Base-by-base conservation (phyloP, 2,329 filamentous ascomycete genomes). In the Scopulariopsis brevicaulis region DNA sequence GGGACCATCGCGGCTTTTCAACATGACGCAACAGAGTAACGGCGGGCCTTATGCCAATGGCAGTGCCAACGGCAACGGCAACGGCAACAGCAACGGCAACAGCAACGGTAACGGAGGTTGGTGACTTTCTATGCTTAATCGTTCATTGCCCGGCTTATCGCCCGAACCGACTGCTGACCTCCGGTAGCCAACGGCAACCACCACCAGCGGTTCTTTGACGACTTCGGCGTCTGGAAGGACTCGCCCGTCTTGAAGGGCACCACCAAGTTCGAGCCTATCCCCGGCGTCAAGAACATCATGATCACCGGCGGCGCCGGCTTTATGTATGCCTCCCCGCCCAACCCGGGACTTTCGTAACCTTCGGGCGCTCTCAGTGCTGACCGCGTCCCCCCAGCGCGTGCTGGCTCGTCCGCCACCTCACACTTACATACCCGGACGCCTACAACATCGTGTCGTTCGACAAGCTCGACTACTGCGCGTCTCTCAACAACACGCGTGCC, bases 391-490 rank as follows among this genome's bases (percentile, higher is more conserved):
- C 55, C 66, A 91, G 87, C 70, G 89, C 87, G 57, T 91, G 86
- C 69, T 93, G 89, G 89, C 79, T 93, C 43, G 86, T 90, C 61
- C 85, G 89, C 61, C 89, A 93, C 71, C 77, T 94, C 56, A 83
- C 83, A 12, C 72, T 89, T 59, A 89, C 85, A 37, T 93, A 93
- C 67, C 81, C 86, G 3, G 69, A 84, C 48, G 77, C 82, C 62
- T 94, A 94, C 77, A 89, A 88, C 66, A 82, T 93, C 62, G 77
- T 93, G 55, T 92, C 86, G 37, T 90, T 92, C 66, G 89, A 94
- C 73, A 93, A 92, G 71, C 78, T 93, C 60, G 89, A 93, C 69
- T 90, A 91, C 73, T 91, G 87, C 73, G 81, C 89, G 8, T 88
- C 88, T 8, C 76, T 90, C 64, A 90, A 91, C 74, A 94, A 93